Percentiles rank a stretch among this genome's conserved stretches.
Conservation (phyloP, 176 grass and related monocot species). For the Musa schizocarpa region DNA sequence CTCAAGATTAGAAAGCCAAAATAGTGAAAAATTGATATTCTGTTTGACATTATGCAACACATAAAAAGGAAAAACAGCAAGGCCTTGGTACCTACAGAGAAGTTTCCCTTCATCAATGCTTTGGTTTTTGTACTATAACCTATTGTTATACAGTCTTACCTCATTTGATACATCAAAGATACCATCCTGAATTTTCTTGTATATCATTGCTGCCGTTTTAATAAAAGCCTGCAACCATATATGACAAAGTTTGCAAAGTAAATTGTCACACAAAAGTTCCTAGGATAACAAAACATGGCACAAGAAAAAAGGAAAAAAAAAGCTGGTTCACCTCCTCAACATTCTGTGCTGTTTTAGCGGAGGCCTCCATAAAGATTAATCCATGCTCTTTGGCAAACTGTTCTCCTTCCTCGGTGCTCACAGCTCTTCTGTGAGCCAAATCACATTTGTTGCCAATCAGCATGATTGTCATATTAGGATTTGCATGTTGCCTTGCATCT, state of each 20-base stretch:
- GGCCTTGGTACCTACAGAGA: not conserved
- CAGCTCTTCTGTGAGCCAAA: conserved; percentile 35
- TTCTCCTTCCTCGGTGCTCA: conserved; percentile 51
- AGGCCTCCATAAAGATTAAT: conserved; percentile 53
- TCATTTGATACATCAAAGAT: conserved; percentile 48
- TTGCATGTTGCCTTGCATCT: conserved; percentile 41
- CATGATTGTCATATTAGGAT: conserved; percentile 59
- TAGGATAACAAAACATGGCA: conserved; percentile 6
- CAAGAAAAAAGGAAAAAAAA: not conserved
- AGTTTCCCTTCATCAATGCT: not conserved
- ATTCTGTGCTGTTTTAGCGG: conserved; percentile 49
- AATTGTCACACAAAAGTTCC: not conserved
- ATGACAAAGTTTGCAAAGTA: not conserved
- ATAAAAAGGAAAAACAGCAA: not conserved
- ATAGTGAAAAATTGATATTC: too few relatives aligned
- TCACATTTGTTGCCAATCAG: conserved; percentile 58
- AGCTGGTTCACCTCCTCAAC: conserved; percentile 40
- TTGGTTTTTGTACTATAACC: not conserved
- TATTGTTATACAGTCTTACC: conserved; percentile 13
- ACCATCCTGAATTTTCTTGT: conserved; percentile 49
- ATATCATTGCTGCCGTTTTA: conserved; percentile 36
- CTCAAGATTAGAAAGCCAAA: too few relatives aligned
- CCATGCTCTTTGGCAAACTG: conserved; percentile 51
- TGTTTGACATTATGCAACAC: too few relatives aligned
- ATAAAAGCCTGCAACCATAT: conserved; percentile 34